Conservation (phyloP, 73 alveolate species). For the Blepharisma stoltei region DNA sequence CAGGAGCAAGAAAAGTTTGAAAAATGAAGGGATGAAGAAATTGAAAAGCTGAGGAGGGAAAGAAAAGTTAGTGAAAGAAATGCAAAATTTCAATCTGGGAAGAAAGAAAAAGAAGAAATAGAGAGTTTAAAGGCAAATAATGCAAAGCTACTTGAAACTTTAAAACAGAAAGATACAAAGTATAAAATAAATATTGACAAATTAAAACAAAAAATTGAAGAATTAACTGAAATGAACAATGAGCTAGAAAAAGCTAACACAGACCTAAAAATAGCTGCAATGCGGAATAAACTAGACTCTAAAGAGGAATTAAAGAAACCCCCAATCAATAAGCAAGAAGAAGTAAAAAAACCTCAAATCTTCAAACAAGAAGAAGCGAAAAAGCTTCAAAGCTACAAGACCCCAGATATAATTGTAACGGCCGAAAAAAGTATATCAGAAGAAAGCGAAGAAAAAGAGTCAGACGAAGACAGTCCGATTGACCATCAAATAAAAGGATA, state of each 20-base stretch:
- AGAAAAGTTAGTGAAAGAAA: slow-evolving; percentile 58
- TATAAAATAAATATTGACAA: slow-evolving; percentile 84
- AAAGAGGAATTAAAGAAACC: slow-evolving; percentile 40
- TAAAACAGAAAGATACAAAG: slow-evolving; percentile 76
- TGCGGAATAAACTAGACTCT: slow-evolving; percentile 59
- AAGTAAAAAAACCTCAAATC: background rate
- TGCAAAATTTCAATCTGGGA: slow-evolving; percentile 46
- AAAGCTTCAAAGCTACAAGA: background rate
- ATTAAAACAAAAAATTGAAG: slow-evolving; percentile 77
- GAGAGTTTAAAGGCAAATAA: slow-evolving; percentile 76
- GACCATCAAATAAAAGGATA: too few species aligned
- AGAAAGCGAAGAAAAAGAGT: too few species aligned
- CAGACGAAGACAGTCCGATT: too few species aligned
- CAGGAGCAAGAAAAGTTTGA: slow-evolving; percentile 61
- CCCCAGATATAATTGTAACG: too few species aligned
- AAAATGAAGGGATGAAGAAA: slow-evolving; percentile 64
- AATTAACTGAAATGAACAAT: slow-evolving; percentile 63
- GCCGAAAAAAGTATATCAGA: too few species aligned
- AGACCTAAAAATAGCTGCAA: too few species aligned
- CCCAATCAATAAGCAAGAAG: background rate
- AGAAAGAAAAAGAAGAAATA: slow-evolving; percentile 91
- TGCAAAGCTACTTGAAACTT: slow-evolving; percentile 74
- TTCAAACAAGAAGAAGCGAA: background rate
- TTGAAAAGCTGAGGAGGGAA: slow-evolving; percentile 60
- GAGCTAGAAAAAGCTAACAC: slow-evolving; percentile 53